Evolutionary conservation across 2,329 filamentous ascomycete genomes (phyloP).

Genomic region (Xylaria sp.): DNA sequence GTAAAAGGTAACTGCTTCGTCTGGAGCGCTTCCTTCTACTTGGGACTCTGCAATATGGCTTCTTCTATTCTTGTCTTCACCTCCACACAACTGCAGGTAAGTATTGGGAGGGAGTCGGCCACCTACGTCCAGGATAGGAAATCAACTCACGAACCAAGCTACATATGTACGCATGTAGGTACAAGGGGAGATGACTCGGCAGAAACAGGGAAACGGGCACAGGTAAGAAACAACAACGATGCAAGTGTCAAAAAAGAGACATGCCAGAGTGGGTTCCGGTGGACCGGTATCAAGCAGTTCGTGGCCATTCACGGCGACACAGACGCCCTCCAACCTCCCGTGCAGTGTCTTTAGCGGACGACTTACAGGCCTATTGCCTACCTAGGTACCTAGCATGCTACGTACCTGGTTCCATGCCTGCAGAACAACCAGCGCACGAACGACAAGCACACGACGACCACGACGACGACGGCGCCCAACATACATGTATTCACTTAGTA

Average conservation of each 20-base stretch:
- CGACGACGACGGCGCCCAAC: slow-evolving; percentile 32
- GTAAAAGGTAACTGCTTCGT: neutral
- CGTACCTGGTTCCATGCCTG: slow-evolving; percentile 15
- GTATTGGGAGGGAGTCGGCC: neutral
- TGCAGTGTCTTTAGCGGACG: neutral
- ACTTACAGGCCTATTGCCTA: neutral
- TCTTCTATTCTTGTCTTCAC: neutral
- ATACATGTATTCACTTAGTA: neutral
- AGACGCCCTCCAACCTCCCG: slow-evolving; percentile 15
- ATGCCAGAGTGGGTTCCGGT: slow-evolving; percentile 21
- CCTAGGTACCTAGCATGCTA: neutral
- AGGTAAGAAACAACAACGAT: slow-evolving; percentile 1
- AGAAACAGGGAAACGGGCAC: slow-evolving; percentile 8
- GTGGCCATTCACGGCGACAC: slow-evolving; percentile 10
- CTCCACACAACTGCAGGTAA: neutral
- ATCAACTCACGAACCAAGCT: neutral
- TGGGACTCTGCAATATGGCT: neutral
- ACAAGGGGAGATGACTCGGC: neutral
- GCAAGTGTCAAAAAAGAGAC: slow-evolving; percentile 28
- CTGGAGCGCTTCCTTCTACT: neutral
- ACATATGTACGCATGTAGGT: neutral
- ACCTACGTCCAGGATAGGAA: slow-evolving; percentile 6
- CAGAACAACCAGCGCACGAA: slow-evolving; percentile 38
- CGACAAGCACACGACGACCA: slow-evolving; percentile 37
- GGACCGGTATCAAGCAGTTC: slow-evolving; percentile 20